Base-by-base conservation (phyloP, 78 protist species). In the Cavenderia fasciculata region DNA sequence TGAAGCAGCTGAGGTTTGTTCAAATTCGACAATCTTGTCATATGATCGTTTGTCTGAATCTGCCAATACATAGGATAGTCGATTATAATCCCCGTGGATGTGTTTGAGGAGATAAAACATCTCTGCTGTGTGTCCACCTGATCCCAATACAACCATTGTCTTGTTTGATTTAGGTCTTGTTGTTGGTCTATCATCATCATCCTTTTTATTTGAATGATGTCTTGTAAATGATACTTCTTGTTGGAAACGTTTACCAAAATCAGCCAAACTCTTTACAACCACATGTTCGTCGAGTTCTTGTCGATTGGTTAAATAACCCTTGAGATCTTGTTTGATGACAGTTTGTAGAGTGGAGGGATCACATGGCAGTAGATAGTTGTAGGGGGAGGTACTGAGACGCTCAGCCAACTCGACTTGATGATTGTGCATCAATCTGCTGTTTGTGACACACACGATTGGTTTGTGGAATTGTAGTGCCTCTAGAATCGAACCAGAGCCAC, bases 81-180 rank as follows among this genome's bases (percentile, higher is more conserved):
- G 94, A 46, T 6, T 14, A 33, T 43, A 69, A 2, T 41, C 36
- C 4, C 25, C 40, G n/a, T 75, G 74, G 2, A 94, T 21, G 8
- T 52, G 34, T 40, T 38, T 43, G 19, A 94, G 31, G 2, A 82
- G 51, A 25, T 68, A 65, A 34, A 88, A 47, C 96, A 94, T 94
- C 85, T 94, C 96, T 19, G 86, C 73, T 10, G 96, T 94, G 47
- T 94, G 96, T 36, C 96, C 96, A 44, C 96, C 96, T 2, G 86
- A 73, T 27, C 95, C 92, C 29, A 85, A 56, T 4, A 92, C 76
- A 19, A 85, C 86, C 87, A 85, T 68, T 10, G 92, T 74, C 33
- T 68, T 71, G 2, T 41, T 31, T 56, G 41, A 6, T 23, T 41
- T 47, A 1, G 25, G 31, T 19, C 44, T 23, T 19, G 19, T 29